Base-by-base conservation (phyloP, 192 early-diverging fungal species). In the Backusella parvicylindrica region DNA sequence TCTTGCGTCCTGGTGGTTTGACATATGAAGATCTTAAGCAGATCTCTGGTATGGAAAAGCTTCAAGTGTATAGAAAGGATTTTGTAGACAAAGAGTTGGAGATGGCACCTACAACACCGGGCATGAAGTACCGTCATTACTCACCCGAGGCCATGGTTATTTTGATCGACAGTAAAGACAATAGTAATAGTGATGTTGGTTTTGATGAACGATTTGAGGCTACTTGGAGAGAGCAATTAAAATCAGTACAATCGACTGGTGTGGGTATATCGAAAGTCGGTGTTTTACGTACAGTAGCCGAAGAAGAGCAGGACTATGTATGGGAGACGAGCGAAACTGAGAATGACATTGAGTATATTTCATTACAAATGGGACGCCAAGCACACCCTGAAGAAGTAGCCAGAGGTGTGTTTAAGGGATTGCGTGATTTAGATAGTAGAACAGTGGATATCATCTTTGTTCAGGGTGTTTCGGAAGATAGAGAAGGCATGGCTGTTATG, bases 121-220 rank as follows among this genome's bases (percentile, higher is more conserved):
- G 98, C 13, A 99, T 99, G 98, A 99, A 99, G 81, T 99, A 99
- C 80, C 83, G 96, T 6, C 98, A 99, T 83, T 99, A 99, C 77
- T 93, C 95, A 26, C 98, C 98, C 7, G 87, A 93, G 28, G 95
- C 94, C 2, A 87, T 90, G 47, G 97, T 98, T 26, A 83, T 96
- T 11, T 64, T 98, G 28, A 88, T 96, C 76, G 91, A 88, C 40
- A 64, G 67, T 33, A 43, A 38, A 28, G 7, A 43, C 6, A 41
- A 49, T 33, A 50, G 23, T 11, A 60, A 23, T 12, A 23, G 28
- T 6, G 40, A 56, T 15, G 33, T 13, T 30, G 23, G 3, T 1
- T 77, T 63, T 69, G 71, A 56, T 23, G 31, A 40, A 11, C 71
- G 26, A 73, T 82, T 49, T 40, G 77, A 76, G 68, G 64, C 50